Percentiles rank a stretch among this genome's conserved stretches.
These are phyloP conservation scores for Lithocarpus polystachyus DNA, from an alignment of 306 rosid species.

Conservation along the genomic window DNA sequence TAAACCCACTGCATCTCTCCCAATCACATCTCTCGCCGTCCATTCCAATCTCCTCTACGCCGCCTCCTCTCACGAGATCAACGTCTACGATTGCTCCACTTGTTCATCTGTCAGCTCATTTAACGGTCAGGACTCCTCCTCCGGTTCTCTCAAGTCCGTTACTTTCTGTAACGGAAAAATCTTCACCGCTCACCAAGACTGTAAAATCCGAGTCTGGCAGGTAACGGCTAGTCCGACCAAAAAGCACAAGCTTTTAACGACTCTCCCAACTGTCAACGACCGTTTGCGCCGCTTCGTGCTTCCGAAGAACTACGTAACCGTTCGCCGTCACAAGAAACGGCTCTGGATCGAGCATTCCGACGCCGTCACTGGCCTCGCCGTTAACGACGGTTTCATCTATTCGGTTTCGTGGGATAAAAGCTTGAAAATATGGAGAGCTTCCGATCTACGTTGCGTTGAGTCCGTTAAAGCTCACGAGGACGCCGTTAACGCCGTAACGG, in stretches of 20 bases:
- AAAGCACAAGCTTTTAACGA: constrained; percentile 29
- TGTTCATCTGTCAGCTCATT: constrained; percentile 34
- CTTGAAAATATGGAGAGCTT: constrained; percentile 69
- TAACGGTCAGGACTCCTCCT: constrained; percentile 35
- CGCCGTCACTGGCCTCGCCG: constrained; percentile 74
- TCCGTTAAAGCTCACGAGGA: constrained; percentile 83
- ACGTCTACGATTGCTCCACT: constrained; percentile 56
- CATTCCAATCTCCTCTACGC: constrained; percentile 57
- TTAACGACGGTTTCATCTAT: constrained; percentile 48
- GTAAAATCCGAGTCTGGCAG: constrained; percentile 75
- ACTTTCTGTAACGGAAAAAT: constrained; percentile 35
- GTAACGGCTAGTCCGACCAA: neutral
- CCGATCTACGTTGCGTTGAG: constrained; percentile 68
- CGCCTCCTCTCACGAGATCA: constrained; percentile 57
- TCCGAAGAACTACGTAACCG: constrained; percentile 58
- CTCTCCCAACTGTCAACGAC: constrained; percentile 76
- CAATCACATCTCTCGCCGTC: constrained; percentile 64
- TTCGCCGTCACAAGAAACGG: constrained; percentile 71
- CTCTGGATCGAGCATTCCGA: constrained; percentile 91
- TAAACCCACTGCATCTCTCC: constrained; percentile 34
- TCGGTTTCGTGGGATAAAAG: constrained; percentile 93
- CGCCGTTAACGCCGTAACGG: constrained; percentile 78
- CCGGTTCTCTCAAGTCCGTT: constrained; percentile 70
- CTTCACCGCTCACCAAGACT: constrained; percentile 82
- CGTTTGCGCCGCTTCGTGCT: constrained; percentile 61